Evolutionary conservation across 2,329 filamentous ascomycete genomes (phyloP).

Genomic region (Tolypocladium pustulatum): DNA sequence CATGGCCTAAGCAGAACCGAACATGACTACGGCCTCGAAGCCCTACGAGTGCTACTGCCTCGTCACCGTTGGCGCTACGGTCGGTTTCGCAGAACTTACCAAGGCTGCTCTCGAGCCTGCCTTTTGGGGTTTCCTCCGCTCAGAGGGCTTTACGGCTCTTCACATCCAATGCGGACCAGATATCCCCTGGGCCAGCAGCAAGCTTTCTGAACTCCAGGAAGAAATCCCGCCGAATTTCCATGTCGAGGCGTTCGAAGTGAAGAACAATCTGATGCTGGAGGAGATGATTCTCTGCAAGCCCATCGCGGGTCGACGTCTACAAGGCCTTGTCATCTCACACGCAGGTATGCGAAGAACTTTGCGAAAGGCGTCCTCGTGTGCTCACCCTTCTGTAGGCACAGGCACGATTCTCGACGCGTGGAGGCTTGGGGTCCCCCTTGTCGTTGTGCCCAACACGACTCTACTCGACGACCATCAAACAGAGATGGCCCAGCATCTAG

Average conservation of each 20-base stretch:
- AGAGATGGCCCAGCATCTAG: conserved; percentile 71
- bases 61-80: conserved; percentile 87
- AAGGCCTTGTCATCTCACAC: conserved; percentile 78
- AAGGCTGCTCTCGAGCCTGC: conserved; percentile 47
- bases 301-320: conserved; percentile 31
- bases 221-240: conserved; percentile 14
- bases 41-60: conserved; percentile 46
- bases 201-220: conserved; percentile 8
- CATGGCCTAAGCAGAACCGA: background rate
- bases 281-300: conserved; percentile 46
- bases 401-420: conserved; percentile 82
- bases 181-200: conserved; percentile 25
- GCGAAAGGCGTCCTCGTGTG: too few species aligned
- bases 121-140: conserved; percentile 52
- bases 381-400: conserved; percentile 48
- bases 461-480: conserved; percentile 86
- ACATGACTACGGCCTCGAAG: conserved; percentile 3
- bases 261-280: conserved; percentile 23
- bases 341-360: conserved; percentile 50
- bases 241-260: conserved; percentile 20
- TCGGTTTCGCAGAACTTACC: conserved; percentile 66
- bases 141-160: conserved; percentile 58
- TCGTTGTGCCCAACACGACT: conserved; percentile 77
- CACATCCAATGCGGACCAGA: conserved; percentile 73
- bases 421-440: conserved; percentile 61